Conservation (phyloP, 1,284 basidiomycete species). For the Marasmius fiardii region DNA sequence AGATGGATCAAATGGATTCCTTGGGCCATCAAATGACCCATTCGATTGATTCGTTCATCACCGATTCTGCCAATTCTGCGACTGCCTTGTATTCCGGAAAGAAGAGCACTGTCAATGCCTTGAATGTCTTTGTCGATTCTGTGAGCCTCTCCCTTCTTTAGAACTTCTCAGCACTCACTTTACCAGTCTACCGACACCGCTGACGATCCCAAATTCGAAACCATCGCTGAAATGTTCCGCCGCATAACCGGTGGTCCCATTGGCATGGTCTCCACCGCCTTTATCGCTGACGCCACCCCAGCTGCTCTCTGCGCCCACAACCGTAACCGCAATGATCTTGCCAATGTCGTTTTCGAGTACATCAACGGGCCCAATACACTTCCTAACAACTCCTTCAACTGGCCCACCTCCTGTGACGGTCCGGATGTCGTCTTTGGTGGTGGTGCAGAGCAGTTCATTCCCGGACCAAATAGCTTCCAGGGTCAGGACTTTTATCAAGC, state of each 20-base stretch:
- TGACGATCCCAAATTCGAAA: constrained; percentile 41
- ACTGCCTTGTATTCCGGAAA: constrained; percentile 40
- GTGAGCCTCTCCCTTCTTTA: constrained; percentile 20
- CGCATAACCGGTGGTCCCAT: constrained; percentile 32
- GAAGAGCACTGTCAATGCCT: constrained; percentile 35
- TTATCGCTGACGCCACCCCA: constrained; percentile 40
- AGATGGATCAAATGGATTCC: constrained; percentile 43
- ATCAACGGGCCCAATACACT: constrained; percentile 28
- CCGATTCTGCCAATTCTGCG: constrained; percentile 41
- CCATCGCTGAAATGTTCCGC: constrained; percentile 39
- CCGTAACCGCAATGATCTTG: constrained; percentile 30
- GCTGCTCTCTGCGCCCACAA: constrained; percentile 38
- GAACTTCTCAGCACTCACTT: neutral
- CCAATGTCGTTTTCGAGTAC: constrained; percentile 33
- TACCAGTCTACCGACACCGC: constrained; percentile 33
- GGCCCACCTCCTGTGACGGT: constrained; percentile 36
- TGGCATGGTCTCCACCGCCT: constrained; percentile 40
- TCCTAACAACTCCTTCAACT: constrained; percentile 28
- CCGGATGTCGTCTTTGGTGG: constrained; percentile 41
- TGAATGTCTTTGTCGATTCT: constrained; percentile 38
- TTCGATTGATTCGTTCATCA: constrained; percentile 41
- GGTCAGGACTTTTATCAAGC: constrained; percentile 37
- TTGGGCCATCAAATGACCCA: constrained; percentile 43
- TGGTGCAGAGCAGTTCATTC: constrained; percentile 39
- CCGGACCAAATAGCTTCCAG: constrained; percentile 31